A percentile compares a stretch with the other conserved stretches of the same genome.
Evolutionary conservation across 2,329 filamentous ascomycete genomes (phyloP).

Genomic region (Neofusicoccum laricinum): DNA sequence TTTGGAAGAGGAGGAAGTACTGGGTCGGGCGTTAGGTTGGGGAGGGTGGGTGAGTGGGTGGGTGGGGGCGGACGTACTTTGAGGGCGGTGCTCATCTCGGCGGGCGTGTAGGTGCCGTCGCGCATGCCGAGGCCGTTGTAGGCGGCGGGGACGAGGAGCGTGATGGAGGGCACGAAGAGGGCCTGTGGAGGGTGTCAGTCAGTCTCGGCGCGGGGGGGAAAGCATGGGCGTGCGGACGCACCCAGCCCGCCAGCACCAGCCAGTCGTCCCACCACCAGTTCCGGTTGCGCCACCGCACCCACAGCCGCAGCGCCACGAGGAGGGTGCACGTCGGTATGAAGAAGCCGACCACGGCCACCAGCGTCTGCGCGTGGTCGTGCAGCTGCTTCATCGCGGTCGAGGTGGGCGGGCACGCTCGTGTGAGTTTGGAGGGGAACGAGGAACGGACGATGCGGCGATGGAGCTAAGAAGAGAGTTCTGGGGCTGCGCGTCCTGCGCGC

Average conservation of each 20-base stretch:
- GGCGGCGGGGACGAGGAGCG: background rate
- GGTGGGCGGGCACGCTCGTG: no score
- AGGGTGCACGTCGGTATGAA: background rate
- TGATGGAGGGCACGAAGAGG: conserved; percentile 22
- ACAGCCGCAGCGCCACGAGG: background rate
- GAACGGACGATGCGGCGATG: no score
- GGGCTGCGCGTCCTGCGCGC: no score
- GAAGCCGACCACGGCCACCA: background rate
- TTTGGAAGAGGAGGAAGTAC: background rate
- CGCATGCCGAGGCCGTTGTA: background rate
- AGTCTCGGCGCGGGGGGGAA: background rate
- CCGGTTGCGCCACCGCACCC: background rate
- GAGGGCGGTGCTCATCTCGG: no score
- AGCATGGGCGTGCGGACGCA: background rate
- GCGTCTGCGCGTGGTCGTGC: background rate
- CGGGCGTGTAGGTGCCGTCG: conserved; percentile 19
- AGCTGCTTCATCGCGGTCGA: background rate
- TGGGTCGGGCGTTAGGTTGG: background rate
- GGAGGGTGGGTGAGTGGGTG: background rate
- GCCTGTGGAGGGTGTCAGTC: conserved; percentile 18
- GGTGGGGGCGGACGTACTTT: conserved; percentile 34
- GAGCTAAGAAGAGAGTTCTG: no score
- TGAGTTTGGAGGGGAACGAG: background rate
- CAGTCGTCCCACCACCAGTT: background rate
- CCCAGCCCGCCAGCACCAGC: background rate